Base-by-base conservation (phyloP, 1,284 basidiomycete genomes). In the Melampsora americana region DNA sequence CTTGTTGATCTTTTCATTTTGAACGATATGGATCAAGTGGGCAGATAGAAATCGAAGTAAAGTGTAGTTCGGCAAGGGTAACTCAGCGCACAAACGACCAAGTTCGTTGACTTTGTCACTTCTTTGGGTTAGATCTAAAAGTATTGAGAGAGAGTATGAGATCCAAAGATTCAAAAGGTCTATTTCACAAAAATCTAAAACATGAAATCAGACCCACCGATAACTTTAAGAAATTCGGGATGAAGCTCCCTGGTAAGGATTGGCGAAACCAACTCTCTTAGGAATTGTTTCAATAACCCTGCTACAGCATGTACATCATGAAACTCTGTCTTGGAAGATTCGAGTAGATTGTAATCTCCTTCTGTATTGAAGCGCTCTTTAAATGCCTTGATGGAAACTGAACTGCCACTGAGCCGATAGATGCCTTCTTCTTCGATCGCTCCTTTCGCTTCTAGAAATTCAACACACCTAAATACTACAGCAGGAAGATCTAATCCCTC, bases 401-500 rank as follows among this genome's bases (percentile, higher is more conserved):
- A 92, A 80, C 91, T 93, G 9, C 93, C 94, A 80, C 91, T 93
- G 71, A 99, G 85, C 69, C 95, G 89, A 84, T 99, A 99, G 79
- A 99, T 96, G 48, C 95, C 95, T 84, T 99, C 95, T 82, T 99
- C 95, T 80, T 92, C 89, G 79, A 96, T 92, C 12, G 95, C 95
- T 81, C 92, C 88, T 83, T 93, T 93, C 44, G 89, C 87, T 85
- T 95, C 92, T 28, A 85, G 81, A 71, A 83, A 84, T 77, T 85
- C 83, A 61, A 85, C 83, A 80, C 91, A 93, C 73, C 95, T 89
- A 85, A 95, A 98, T 42, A 97, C 90, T 77, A 99, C 92, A 3
- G 94, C 92, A 0, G 95, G 96, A 23, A 99, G 86, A 79, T 91
- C 90, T 69, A 91, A 92, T 3, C 83, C 82, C 3, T 83, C 83